These are phyloP conservation scores for Russula sp. DNA, from an alignment of 768 basidiomycete genomes.

Conservation along the genomic window DNA sequence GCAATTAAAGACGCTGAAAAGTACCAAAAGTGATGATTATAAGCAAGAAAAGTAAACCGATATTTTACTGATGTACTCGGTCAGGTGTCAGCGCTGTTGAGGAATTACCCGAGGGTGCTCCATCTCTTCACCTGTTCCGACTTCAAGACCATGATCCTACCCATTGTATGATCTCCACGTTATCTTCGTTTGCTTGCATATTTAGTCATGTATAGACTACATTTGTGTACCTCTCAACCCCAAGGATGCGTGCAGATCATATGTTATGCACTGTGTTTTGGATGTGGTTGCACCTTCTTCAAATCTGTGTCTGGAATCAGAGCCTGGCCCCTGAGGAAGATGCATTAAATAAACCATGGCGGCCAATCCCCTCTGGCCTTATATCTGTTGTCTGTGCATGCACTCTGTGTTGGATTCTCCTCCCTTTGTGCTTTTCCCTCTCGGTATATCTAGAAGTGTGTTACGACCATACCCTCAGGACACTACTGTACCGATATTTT, in stretches of 20 bases:
- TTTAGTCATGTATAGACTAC: neutral
- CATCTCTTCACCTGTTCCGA: conserved; percentile 15
- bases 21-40: too few relatives aligned
- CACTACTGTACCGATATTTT: too few relatives aligned
- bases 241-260: neutral
- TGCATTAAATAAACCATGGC: conserved; percentile 23
- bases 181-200: neutral
- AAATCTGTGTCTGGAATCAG: conserved; percentile 27
- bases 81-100: neutral
- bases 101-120: conserved; percentile 2
- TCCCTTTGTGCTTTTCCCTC: conserved; percentile 20
- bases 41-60: too few relatives aligned
- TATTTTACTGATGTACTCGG: neutral
- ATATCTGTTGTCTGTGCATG: conserved; percentile 19
- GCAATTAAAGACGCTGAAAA: too few relatives aligned
- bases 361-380: conserved; percentile 25
- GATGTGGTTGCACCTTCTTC: conserved; percentile 29
- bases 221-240: conserved; percentile 11
- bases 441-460: conserved; percentile 11
- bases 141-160: conserved; percentile 16
- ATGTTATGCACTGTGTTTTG: conserved; percentile 17
- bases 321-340: conserved; percentile 25
- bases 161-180: neutral
- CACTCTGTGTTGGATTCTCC: conserved; percentile 22
- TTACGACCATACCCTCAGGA: too few relatives aligned